Percentiles rank a stretch among this genome's conserved stretches.
Evolutionary conservation across 345 rosid genomes (phyloP).

Genomic region (Populus deltoides): DNA sequence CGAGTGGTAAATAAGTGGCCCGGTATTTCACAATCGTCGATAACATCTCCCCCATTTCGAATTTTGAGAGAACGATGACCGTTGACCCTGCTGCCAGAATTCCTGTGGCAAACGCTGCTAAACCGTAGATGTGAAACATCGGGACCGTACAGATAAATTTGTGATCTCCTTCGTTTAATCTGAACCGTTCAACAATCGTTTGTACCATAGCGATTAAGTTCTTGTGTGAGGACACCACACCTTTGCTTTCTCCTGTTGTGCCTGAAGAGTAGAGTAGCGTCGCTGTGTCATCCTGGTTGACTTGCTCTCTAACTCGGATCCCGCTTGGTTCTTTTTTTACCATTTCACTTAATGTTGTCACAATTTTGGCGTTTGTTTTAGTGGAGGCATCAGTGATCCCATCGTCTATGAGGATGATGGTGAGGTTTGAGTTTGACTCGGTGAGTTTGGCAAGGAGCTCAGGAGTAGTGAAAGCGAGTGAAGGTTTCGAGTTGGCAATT

Average conservation of each 20-base stretch:
- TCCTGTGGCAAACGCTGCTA: conserved; percentile 63
- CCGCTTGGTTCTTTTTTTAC: conserved; percentile 36
- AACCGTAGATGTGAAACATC: conserved; percentile 84
- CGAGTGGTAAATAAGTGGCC: conserved; percentile 58
- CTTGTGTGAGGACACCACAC: conserved; percentile 71
- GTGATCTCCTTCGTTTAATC: conserved; percentile 32
- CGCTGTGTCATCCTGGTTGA: conserved; percentile 70
- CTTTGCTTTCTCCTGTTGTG: conserved; percentile 86
- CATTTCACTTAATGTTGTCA: conserved; percentile 49
- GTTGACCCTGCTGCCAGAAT: conserved; percentile 67
- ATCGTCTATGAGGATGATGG: conserved; percentile 59
- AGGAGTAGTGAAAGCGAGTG: conserved; percentile 62
- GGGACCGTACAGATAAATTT: conserved; percentile 77
- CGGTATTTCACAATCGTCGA: conserved; percentile 51
- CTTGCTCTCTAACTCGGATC: conserved; percentile 52
- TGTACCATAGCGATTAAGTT: conserved; percentile 68
- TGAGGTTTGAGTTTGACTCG: conserved; percentile 33
- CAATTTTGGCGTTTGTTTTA: conserved; percentile 19
- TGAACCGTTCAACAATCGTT: conserved; percentile 33
- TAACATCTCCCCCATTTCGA: conserved; percentile 68
- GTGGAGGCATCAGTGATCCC: not conserved
- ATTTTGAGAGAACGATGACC: conserved; percentile 59
- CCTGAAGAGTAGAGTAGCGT: conserved; percentile 89
- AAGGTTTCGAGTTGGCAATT: conserved; percentile 57
- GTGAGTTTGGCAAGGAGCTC: conserved; percentile 62